Evolutionary conservation across 2,329 filamentous ascomycete species (phyloP).

Genomic region (Coniochaeta hoffmannii): DNA sequence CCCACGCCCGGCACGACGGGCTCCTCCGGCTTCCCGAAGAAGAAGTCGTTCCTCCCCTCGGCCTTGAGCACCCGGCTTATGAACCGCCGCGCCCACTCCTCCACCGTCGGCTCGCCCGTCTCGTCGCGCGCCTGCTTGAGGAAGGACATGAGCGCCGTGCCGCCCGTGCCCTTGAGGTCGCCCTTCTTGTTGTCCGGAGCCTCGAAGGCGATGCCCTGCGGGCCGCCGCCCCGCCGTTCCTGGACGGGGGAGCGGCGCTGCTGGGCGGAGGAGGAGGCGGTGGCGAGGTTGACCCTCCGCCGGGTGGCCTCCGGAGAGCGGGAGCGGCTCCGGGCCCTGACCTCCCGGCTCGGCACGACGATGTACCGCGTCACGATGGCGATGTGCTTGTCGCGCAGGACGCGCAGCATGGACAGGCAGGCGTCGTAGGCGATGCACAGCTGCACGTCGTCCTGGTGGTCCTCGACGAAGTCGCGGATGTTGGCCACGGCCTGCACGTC

Average conservation of each 20-base stretch:
- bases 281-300: constrained; percentile 50
- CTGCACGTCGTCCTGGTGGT: constrained; percentile 50
- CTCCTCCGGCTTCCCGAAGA: constrained; percentile 45
- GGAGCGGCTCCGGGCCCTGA: constrained; percentile 55
- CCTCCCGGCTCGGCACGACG: constrained; percentile 76
- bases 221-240: not conserved
- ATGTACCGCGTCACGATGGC: constrained; percentile 95
- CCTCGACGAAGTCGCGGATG: constrained; percentile 74
- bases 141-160: constrained; percentile 90
- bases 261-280: constrained; percentile 40
- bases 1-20: constrained; percentile 27
- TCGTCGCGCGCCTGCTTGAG: constrained; percentile 95
- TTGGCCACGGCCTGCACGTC: constrained; percentile 76
- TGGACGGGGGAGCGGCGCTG: not conserved
- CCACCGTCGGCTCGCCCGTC: constrained; percentile 84
- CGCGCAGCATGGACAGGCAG: constrained; percentile 63
- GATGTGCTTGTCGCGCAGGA: constrained; percentile 88
- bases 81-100: constrained; percentile 51
- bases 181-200: constrained; percentile 29
- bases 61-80: constrained; percentile 45
- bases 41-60: constrained; percentile 48
- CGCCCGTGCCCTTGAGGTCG: constrained; percentile 81
- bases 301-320: constrained; percentile 46
- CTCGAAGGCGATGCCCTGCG: constrained; percentile 20
- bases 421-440: constrained; percentile 83